Base-by-base conservation (phyloP, 768 basidiomycete genomes). In the Goffeauzyma gilvescens region DNA sequence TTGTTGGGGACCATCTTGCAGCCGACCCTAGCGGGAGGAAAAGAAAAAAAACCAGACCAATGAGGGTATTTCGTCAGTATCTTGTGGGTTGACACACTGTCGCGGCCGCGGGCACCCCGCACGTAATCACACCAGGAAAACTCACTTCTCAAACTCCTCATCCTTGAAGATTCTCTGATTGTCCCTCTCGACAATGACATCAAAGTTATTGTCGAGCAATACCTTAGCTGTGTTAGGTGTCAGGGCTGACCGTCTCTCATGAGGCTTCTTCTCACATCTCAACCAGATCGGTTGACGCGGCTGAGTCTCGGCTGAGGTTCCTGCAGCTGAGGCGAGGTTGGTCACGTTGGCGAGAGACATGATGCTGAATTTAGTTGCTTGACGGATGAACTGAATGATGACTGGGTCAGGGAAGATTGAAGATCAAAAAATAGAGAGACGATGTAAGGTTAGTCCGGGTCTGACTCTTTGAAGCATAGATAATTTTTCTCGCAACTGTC, bases 251-350 rank as follows among this genome's bases (percentile, higher is more conserved):
- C 93, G 82, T 43, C 76, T 76, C 65, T 98, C 93, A 50, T 89
- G 87, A 50, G 76, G 73, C 65, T 96, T 98, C 62, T 78, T 93
- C 70, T 98, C 93, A 69, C 87, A 93, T 53, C 93, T 78, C 32
- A 98, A 74, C 90, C 90, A 98, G 54, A 98, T 72, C 12, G 64
- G 55, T 45, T 66, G 65, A 20, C 55, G 52, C 15, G 59, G 58
- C 25, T 54, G 51, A 27, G 53, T 52, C 35, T 58, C 57, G 43
- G 59, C 46, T 5, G 59, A 60, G 9, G 59, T 53, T n/a, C 59
- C 59, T 10, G 61, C 61, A 38, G 54, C 34, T 24, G 54, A 46
- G 4, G 58, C 49, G 8, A 46, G 33, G 31, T n/a, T n/a, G n/a
- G n/a, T n/a, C n/a, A n/a, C n/a, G n/a, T 21, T 33, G 20, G 32